These are phyloP conservation scores for Chaetomiaceae sp. DNA, from an alignment of 2,329 filamentous ascomycete species.

Conservation along the genomic window DNA sequence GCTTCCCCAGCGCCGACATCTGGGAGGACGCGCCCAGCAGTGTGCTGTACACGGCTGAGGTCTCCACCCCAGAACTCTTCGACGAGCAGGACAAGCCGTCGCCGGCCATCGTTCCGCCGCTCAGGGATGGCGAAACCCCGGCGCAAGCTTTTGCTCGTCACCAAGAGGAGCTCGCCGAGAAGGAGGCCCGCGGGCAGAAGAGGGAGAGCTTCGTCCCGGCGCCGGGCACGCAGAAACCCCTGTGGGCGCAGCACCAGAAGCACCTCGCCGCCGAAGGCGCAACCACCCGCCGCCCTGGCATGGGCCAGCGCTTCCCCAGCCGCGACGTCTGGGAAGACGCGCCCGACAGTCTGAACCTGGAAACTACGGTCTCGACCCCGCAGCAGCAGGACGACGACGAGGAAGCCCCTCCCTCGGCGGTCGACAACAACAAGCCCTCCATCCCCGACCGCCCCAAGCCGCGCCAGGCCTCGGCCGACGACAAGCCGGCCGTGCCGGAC, in stretches of 20 bases:
- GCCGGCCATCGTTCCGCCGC: conserved; percentile 23
- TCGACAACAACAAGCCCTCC: conserved; percentile 42
- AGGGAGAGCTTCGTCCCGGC: conserved; percentile 48
- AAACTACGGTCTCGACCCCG: conserved; percentile 62
- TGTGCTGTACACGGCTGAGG: conserved; percentile 70
- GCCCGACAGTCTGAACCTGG: conserved; percentile 73
- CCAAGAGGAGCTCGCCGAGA: conserved; percentile 60
- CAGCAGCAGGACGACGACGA: conserved; percentile 37
- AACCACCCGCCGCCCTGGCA: conserved; percentile 43
- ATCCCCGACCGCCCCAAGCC: conserved; percentile 52
- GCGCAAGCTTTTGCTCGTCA: conserved; percentile 60
- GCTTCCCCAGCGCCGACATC: conserved; percentile 89
- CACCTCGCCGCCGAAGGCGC: conserved; percentile 47
- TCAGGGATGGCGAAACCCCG: conserved; percentile 46
- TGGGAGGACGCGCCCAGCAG: conserved; percentile 96
- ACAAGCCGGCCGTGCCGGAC: conserved; percentile 40
- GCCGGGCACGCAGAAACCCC: conserved; percentile 41
- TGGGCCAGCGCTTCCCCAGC: conserved; percentile 75
- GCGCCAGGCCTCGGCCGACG: conserved; percentile 35
- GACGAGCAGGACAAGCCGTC: conserved; percentile 25
- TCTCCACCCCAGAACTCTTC: conserved; percentile 67
- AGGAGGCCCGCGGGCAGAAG: conserved; percentile 37
- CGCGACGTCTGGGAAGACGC: conserved; percentile 92
- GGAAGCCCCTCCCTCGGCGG: conserved; percentile 40
- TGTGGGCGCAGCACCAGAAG: conserved; percentile 41